Base-by-base conservation (phyloP, 352 stramenopile species). In the Phytopythium helicoides region DNA sequence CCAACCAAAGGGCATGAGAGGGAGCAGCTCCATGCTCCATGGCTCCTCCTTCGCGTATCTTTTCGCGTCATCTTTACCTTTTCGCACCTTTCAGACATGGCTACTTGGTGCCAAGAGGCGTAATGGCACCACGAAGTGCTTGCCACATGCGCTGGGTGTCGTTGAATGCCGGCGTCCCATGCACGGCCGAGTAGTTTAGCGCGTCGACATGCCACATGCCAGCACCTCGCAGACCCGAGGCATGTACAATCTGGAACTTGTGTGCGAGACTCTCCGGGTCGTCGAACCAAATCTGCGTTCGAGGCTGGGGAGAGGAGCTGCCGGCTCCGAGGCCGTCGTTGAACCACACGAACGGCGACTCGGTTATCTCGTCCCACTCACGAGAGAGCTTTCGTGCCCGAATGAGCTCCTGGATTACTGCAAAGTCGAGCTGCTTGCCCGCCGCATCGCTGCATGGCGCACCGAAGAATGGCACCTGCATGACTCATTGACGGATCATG, bases 201-300 rank as follows among this genome's bases (percentile, higher is more conserved):
- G 77, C 70, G 54, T 92, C 81, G 33, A 76, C 78, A 54, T 94
- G 85, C 84, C 84, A 94, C 84, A 94, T 92, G 54, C 81, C 84
- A 9, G 80, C 70, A 15, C 84, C 84, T 8, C 75, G 71, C 19
- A 94, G 67, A 1, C 59, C 65, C 5, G 86, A 54, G 18, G 73
- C 50, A 3, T 50, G 55, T 15, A 81, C 79, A 35, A 94, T 61
- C 3, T 50, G 41, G 52, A 81, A 85, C 64, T 94, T 94, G 41
- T 56, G 46, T 18, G 14, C 26, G 11, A 94, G 65, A 39, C 81
- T 92, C 47, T 56, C 47, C 22, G 66, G 64, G 57, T 90, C 76
- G 61, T 94, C 84, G 45, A 77, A 94, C 81, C 81, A 94, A 47
- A 90, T 70, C 58, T 91, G 80, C 14, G 54, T 60, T 35, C 22